Evolutionary conservation across 2,329 filamentous ascomycete genomes (phyloP).

Genomic region (Cercospora zeina): DNA sequence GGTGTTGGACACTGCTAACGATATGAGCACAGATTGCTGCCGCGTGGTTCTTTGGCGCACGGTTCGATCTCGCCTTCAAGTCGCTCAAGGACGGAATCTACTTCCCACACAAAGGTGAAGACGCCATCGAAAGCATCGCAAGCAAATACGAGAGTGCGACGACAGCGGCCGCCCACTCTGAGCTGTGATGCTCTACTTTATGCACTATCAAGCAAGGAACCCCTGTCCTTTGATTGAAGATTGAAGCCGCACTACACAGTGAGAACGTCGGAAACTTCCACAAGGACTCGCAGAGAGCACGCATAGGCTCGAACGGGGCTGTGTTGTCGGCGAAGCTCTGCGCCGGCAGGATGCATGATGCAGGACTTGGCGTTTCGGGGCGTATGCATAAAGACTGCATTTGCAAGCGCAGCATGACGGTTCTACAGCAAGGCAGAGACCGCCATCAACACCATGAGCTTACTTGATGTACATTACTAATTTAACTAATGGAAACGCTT

Average conservation of each 20-base stretch:
- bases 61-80: slow-evolving; percentile 70
- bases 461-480: slow-evolving; percentile 1
- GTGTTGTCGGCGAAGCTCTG: neutral
- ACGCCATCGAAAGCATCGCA: slow-evolving; percentile 20
- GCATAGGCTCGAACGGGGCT: slow-evolving; percentile 1
- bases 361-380: slow-evolving; percentile 7
- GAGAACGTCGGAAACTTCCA: neutral
- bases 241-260: neutral
- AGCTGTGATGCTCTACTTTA: slow-evolving; percentile 27
- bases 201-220: neutral
- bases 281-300: neutral
- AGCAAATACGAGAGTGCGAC: slow-evolving; percentile 24
- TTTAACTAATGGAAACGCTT: neutral
- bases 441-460: neutral
- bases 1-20: slow-evolving; percentile 14
- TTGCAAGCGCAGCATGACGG: neutral
- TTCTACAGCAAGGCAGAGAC: slow-evolving; percentile 4
- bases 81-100: slow-evolving; percentile 54
- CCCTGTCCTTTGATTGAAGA: neutral
- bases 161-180: slow-evolving; percentile 25
- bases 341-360: slow-evolving; percentile 2
- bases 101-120: slow-evolving; percentile 25
- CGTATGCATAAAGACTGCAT: slow-evolving; percentile 6
- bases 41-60: slow-evolving; percentile 78
- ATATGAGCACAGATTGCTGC: slow-evolving; percentile 65